Evolutionary conservation across 352 stramenopile species (phyloP).

Genomic region (Phytophthora cryptogea): DNA sequence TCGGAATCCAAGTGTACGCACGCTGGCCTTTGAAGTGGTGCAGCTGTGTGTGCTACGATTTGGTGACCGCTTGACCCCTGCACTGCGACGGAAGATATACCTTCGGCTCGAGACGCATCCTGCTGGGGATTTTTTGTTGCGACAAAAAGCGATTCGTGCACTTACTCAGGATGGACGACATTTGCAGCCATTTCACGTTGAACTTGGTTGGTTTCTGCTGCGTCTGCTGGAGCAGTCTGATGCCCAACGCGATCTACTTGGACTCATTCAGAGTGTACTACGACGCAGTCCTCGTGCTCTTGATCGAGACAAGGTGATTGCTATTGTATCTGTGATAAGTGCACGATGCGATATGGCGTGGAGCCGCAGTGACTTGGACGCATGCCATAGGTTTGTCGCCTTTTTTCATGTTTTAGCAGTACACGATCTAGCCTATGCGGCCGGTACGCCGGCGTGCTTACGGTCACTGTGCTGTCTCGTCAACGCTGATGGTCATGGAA

Average conservation of each 20-base stretch:
- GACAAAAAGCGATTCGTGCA: conserved; percentile 67
- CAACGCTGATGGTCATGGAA: conserved; percentile 81
- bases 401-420: conserved; percentile 81
- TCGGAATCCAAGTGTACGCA: conserved; percentile 66
- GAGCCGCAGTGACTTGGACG: conserved; percentile 71
- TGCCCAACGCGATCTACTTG: conserved; percentile 74
- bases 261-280: conserved; percentile 77
- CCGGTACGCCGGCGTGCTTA: conserved; percentile 64
- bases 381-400: conserved; percentile 66
- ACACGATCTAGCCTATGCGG: conserved; percentile 61
- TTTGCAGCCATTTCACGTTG: conserved; percentile 67
- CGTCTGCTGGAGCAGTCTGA: conserved; percentile 80
- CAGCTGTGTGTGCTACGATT: conserved; percentile 73
- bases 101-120: conserved; percentile 51
- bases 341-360: conserved; percentile 73
- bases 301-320: conserved; percentile 67
- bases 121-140: conserved; percentile 56
- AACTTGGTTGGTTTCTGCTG: conserved; percentile 79
- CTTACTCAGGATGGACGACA: conserved; percentile 69
- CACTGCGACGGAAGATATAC: conserved; percentile 60
- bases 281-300: conserved; percentile 58
- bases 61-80: conserved; percentile 45
- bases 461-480: conserved; percentile 84
- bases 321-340: conserved; percentile 73
- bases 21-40: conserved; percentile 77